Evolutionary conservation across 1,284 basidiomycete species (phyloP), one percentile per base, ranked within the genome.

Genomic region (Vanrija pseudolonga): DNA sequence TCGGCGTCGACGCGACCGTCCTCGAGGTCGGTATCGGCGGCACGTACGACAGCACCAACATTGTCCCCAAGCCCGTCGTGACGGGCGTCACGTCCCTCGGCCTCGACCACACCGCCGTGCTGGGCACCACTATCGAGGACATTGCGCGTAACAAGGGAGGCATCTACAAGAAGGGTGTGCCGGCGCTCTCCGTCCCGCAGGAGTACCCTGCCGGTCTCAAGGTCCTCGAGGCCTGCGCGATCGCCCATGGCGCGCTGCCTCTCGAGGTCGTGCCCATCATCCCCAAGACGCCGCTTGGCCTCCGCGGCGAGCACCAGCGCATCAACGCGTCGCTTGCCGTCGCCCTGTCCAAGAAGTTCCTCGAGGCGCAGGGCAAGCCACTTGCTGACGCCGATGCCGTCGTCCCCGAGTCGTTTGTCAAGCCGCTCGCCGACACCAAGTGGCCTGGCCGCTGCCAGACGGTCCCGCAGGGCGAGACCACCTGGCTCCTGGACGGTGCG

Each of bases 401-500:
- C 9, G 76, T 94, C 9, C 78, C 86, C 0, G 65, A 76, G 8
- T 65, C 79, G 6, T 86, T 90, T 62, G 67, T 83, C 24, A 66
- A 78, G 23, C 92, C 86, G 2, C 77, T 98, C 18, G 76, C 83
- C 59, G 78, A 81, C 15, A 83, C 93, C 0, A 83, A 80, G 56
- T 99, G 95, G 95, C 95, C 96, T 3, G 96, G 96, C n/a, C 84
- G 96, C 41, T 99, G 96, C 73, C 96, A 99, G 76, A 83, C 82
- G 1, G 84, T 96, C 3, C 84, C 85, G 2, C 69, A 49, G 12
- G 62, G 61, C 7, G 42, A 56, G 20, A 79, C 83, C 11, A 89
- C 84, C 1, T 98, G 93, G 92, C 90, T 87, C 72, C 79, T 98
- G 22, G 96, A 98, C 72, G 96, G 96, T 1, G 94, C 95, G 14